These are phyloP conservation scores for Phaeolepiota aurea DNA, from an alignment of 768 basidiomycete genomes.

Conservation along the genomic window DNA sequence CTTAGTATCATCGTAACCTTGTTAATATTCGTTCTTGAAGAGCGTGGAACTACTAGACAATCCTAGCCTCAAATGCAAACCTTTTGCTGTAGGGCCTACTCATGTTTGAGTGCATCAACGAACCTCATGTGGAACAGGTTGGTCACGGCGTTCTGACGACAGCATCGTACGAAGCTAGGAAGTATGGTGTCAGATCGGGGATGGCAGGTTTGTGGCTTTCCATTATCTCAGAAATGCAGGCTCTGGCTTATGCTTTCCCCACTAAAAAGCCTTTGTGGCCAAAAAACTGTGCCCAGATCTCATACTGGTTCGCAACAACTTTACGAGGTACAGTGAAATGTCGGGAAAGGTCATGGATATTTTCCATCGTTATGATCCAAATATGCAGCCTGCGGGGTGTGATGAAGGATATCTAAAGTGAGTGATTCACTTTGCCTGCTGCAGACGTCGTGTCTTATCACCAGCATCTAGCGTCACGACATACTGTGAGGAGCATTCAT, in stretches of 20 bases:
- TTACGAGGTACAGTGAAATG: conserved; percentile 58
- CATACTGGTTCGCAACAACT: conserved; percentile 53
- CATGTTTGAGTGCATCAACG: no score
- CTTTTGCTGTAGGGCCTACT: conserved; percentile 53
- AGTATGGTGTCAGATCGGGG: conserved; percentile 85
- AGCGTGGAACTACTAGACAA: conserved; percentile 68
- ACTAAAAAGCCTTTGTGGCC: conserved; percentile 88
- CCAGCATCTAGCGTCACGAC: conserved; percentile 86
- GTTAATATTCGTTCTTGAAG: conserved; percentile 11
- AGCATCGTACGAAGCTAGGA: conserved; percentile 88
- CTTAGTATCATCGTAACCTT: background rate
- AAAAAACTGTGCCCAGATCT: conserved; percentile 91
- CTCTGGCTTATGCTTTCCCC: no score
- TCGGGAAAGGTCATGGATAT: conserved; percentile 68
- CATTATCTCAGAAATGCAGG: no score
- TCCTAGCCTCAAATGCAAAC: conserved; percentile 56
- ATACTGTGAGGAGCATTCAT: conserved; percentile 63
- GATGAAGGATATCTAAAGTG: conserved; percentile 94
- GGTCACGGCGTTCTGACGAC: conserved; percentile 81
- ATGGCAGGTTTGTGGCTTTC: conserved; percentile 62
- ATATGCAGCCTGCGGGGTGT: conserved; percentile 68
- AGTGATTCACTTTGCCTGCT: conserved; percentile 18
- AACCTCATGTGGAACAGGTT: conserved; percentile 40
- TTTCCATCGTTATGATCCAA: conserved; percentile 63
- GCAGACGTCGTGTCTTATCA: no score